Conservation (phyloP, 768 basidiomycete species). For the Naematelia encephala region DNA sequence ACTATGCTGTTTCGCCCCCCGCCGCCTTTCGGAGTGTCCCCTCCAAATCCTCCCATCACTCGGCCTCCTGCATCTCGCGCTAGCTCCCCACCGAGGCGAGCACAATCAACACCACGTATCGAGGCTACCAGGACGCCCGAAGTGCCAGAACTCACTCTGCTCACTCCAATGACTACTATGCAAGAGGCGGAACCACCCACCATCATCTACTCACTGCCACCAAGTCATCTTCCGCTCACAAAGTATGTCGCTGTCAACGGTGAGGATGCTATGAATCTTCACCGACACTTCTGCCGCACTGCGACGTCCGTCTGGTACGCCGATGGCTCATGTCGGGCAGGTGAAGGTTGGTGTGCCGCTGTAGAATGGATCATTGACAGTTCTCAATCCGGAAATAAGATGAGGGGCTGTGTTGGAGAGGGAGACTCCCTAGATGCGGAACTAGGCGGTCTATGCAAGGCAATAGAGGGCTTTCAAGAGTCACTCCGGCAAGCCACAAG, state of each 20-base stretch:
- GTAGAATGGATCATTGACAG: slow-evolving; percentile 45
- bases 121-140: slow-evolving; percentile 4
- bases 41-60: not conserved
- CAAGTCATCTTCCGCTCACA: slow-evolving; percentile 38
- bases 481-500: slow-evolving; percentile 32
- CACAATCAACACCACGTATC: slow-evolving; percentile 2
- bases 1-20: slow-evolving; percentile 5
- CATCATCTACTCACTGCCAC: slow-evolving; percentile 33
- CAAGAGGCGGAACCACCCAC: slow-evolving; percentile 26
- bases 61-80: slow-evolving; percentile 5
- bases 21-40: slow-evolving; percentile 4
- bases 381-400: slow-evolving; percentile 36
- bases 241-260: slow-evolving; percentile 37
- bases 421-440: slow-evolving; percentile 46
- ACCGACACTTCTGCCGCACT: slow-evolving; percentile 28
- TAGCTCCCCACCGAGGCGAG: slow-evolving; percentile 7
- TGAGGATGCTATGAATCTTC: slow-evolving; percentile 37
- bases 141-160: slow-evolving; percentile 13
- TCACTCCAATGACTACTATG: slow-evolving; percentile 29
- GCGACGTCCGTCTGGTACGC: slow-evolving; percentile 40
- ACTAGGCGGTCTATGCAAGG: slow-evolving; percentile 46
- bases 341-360: slow-evolving; percentile 48
- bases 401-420: slow-evolving; percentile 40
- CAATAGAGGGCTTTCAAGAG: slow-evolving; percentile 44
- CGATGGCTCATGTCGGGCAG: slow-evolving; percentile 40